These are phyloP conservation scores for Stephania cephalantha DNA, from an alignment of 164 flowering plant species.

Conservation along the genomic window DNA sequence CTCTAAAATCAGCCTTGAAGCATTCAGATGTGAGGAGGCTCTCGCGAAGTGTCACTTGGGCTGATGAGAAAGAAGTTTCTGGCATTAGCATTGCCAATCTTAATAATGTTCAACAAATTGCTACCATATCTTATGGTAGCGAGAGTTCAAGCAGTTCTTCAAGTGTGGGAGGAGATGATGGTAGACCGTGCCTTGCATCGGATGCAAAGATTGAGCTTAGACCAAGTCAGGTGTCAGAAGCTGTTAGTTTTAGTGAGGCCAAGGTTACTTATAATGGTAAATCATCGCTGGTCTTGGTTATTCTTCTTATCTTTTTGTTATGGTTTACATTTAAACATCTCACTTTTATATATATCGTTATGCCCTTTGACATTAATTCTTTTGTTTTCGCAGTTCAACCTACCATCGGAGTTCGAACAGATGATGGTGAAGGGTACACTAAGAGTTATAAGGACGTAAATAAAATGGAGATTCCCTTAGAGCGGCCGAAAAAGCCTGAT, in stretches of 20 bases:
- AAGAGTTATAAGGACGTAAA: conserved; percentile 21
- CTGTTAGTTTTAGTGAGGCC: conserved; percentile 60
- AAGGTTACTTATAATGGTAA: conserved; percentile 65
- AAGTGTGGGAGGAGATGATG: conserved; percentile 23
- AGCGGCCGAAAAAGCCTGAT: conserved; percentile 58
- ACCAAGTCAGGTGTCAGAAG: conserved; percentile 70
- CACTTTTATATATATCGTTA: neutral
- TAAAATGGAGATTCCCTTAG: conserved; percentile 29
- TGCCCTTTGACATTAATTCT: conserved; percentile 12
- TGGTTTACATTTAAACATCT: neutral
- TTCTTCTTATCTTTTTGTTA: neutral
- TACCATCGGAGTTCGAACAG: conserved; percentile 36
- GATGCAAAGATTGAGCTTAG: conserved; percentile 88
- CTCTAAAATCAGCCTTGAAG: conserved; percentile 57
- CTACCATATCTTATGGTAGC: conserved; percentile 15
- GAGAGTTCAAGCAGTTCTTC: conserved; percentile 10
- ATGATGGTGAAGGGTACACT: conserved; percentile 21
- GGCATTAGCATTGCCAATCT: conserved; percentile 24
- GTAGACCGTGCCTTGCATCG: conserved; percentile 37
- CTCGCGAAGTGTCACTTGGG: conserved; percentile 69
- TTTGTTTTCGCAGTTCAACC: conserved; percentile 62
- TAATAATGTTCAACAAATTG: conserved; percentile 34
- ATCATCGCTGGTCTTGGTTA: neutral
- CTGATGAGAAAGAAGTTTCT: conserved; percentile 52
- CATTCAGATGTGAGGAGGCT: conserved; percentile 40